These are phyloP conservation scores for Chalciporus sphaerocephalus DNA, from an alignment of 768 basidiomycete species.

Conservation along the genomic window DNA sequence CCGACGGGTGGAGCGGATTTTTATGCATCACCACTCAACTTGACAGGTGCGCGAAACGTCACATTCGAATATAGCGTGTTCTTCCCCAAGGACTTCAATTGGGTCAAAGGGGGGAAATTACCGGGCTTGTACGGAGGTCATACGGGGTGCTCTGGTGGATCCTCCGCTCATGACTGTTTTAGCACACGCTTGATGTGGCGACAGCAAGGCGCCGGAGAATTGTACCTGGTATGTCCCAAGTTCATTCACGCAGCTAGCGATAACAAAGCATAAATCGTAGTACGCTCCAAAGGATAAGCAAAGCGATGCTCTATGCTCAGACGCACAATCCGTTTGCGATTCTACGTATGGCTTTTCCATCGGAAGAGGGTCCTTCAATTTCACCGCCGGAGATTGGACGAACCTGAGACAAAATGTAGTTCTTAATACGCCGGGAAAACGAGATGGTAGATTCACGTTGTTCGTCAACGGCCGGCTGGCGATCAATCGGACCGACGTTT, in stretches of 20 bases:
- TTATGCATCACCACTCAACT: constrained; percentile 45
- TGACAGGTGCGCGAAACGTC: constrained; percentile 47
- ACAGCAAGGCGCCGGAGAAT: constrained; percentile 59
- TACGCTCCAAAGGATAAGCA: constrained; percentile 76
- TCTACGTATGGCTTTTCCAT: constrained; percentile 67
- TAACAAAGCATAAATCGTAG: constrained; percentile 33
- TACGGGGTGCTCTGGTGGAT: constrained; percentile 65
- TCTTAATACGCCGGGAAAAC: constrained; percentile 70
- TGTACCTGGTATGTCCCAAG: constrained; percentile 57
- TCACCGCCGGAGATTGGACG: constrained; percentile 64
- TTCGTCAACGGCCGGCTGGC: constrained; percentile 56
- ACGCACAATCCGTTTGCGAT: constrained; percentile 60
- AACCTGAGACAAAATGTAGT: constrained; percentile 61
- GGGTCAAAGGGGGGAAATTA: constrained; percentile 79
- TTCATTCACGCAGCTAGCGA: neutral
- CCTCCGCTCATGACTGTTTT: constrained; percentile 69
- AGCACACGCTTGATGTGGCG: constrained; percentile 88
- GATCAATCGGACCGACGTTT: constrained; percentile 53
- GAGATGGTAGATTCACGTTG: constrained; percentile 62
- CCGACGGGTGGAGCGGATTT: constrained; percentile 75
- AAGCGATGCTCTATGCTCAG: constrained; percentile 51
- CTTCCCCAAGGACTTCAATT: constrained; percentile 71
- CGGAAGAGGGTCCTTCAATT: constrained; percentile 67
- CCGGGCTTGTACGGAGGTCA: constrained; percentile 77
- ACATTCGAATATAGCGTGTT: constrained; percentile 68